phyloP scores from a whole-genome alignment of 2,329 filamentous ascomycete species.

The Ophiostoma ulmi region DNA sequence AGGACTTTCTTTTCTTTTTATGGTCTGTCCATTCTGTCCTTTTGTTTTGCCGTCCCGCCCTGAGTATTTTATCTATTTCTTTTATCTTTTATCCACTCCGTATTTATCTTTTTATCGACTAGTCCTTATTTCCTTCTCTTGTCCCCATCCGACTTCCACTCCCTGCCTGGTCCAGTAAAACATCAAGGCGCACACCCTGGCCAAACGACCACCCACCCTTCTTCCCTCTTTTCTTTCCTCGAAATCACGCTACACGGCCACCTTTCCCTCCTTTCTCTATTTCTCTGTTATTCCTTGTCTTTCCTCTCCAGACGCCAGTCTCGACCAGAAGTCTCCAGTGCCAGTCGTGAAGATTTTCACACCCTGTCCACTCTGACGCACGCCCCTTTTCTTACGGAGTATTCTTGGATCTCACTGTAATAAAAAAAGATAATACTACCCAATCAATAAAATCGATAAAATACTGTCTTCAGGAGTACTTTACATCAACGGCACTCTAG shows the following conservation, averaged over 20 bases:
- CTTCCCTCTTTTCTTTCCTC: slow-evolving; percentile 2
- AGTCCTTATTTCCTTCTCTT: not conserved
- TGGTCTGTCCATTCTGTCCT: not conserved
- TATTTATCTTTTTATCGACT: not conserved
- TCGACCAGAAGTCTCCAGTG: slow-evolving; percentile 5
- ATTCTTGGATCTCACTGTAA: slow-evolving; percentile 11
- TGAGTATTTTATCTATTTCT: not conserved
- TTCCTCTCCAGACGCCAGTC: slow-evolving; percentile 22
- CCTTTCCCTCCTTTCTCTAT: not conserved
- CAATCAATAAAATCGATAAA: not conserved
- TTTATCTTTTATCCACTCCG: not conserved
- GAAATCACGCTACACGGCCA: slow-evolving; percentile 5
- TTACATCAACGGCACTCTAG: not conserved
- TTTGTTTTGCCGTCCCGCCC: slow-evolving; percentile 2
- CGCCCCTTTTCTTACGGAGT: slow-evolving; percentile 15
- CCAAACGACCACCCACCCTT: slow-evolving; percentile 13
- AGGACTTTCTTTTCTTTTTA: slow-evolving; percentile 14
- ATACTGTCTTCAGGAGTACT: not conserved
- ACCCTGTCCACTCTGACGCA: slow-evolving; percentile 15
- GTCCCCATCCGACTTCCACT: slow-evolving; percentile 6
- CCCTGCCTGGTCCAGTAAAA: slow-evolving; percentile 17
- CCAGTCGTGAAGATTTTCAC: slow-evolving; percentile 25
- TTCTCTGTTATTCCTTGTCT: not conserved
- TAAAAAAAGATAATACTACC: not conserved
- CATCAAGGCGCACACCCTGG: slow-evolving; percentile 25